These are phyloP conservation scores for Leccinum brunneo-olivaceum DNA, from an alignment of 1,284 basidiomycete species.

Conservation along the genomic window DNA sequence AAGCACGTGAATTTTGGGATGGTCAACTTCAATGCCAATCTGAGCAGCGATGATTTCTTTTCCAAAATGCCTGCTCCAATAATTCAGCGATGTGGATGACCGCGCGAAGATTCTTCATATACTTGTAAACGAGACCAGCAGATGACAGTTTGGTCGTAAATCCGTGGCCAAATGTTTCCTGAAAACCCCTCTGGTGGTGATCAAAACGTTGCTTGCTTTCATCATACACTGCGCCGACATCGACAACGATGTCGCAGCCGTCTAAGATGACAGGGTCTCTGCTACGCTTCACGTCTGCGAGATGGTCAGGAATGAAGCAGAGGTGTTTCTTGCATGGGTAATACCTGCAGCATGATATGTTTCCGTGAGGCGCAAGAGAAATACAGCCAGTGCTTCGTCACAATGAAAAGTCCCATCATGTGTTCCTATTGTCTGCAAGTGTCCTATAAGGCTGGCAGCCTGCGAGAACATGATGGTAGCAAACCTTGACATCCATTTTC, in stretches of 20 bases:
- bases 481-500: slow-evolving; percentile 41
- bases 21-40: slow-evolving; percentile 45
- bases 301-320: slow-evolving; percentile 7
- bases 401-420: slow-evolving; percentile 97
- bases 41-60: slow-evolving; percentile 76
- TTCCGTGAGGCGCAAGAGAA: slow-evolving; percentile 76
- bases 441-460: slow-evolving; percentile 1
- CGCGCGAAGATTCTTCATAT: slow-evolving; percentile 18
- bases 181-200: slow-evolving; percentile 94
- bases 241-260: slow-evolving; percentile 92
- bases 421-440: slow-evolving; percentile 71
- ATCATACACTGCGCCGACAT: slow-evolving; percentile 93
- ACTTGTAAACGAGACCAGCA: slow-evolving; percentile 95
- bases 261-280: slow-evolving; percentile 78
- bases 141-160: slow-evolving; percentile 87
- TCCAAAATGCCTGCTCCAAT: slow-evolving; percentile 76
- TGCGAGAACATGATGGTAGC: not conserved
- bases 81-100: slow-evolving; percentile 2
- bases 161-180: slow-evolving; percentile 82
- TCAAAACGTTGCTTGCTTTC: slow-evolving; percentile 78
- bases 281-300: slow-evolving; percentile 63
- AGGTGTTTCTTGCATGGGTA: slow-evolving; percentile 15
- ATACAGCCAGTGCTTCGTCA: slow-evolving; percentile 94
- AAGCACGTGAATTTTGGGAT: slow-evolving; percentile 64
- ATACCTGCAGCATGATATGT: slow-evolving; percentile 76